Evolutionary conservation across 768 basidiomycete genomes (phyloP), one percentile per base, ranked within the genome.

Genomic region (Russula brevipes): DNA sequence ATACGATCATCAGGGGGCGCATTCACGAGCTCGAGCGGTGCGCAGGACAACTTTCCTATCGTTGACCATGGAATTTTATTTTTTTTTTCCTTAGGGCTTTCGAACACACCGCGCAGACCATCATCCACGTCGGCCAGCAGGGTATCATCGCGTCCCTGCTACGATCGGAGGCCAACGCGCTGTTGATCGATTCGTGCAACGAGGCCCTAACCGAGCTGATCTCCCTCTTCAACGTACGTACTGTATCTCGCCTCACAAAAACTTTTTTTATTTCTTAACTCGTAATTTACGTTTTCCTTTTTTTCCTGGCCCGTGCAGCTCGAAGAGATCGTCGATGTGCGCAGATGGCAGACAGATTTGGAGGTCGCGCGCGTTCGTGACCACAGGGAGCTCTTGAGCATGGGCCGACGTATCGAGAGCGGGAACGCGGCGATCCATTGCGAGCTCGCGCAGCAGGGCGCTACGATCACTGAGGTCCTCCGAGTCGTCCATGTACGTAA

Each of bases 401-500:
- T 67, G 46, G 63, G 66, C 2, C 45, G 36, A 33, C 64, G 66
- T 16, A 47, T 68, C 47, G 64, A 68, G 45, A 56, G 33, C 39
- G 60, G 47, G 36, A 66, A 62, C 45, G 64, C 51, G 0, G 66
- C 57, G 33, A 66, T 68, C 39, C 35, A 51, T 51, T 52, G 54
- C 12, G 66, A 68, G 42, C 64, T 68, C 14, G 64, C 60, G 3
- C 66, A 62, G 45, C 66, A 67, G 49, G 64, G 66, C 16, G 50
- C 36, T n/a, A 66, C 64, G 30, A 51, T 67, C 14, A n/a, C 56
- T 1, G 60, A 68, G 39, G 64, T 66, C 16, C 51, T 66, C 33
- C 30, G 36, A 12, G 47, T 57, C 8, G 50, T 68, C 19, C 64
- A 66, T 19, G 66, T 68, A 51, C 51, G 52, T 8, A 7, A 39